Evolutionary conservation across 306 rosid species (phyloP), one percentile per base, ranked within the genome.

Genomic region (Prunus fruticosa): DNA sequence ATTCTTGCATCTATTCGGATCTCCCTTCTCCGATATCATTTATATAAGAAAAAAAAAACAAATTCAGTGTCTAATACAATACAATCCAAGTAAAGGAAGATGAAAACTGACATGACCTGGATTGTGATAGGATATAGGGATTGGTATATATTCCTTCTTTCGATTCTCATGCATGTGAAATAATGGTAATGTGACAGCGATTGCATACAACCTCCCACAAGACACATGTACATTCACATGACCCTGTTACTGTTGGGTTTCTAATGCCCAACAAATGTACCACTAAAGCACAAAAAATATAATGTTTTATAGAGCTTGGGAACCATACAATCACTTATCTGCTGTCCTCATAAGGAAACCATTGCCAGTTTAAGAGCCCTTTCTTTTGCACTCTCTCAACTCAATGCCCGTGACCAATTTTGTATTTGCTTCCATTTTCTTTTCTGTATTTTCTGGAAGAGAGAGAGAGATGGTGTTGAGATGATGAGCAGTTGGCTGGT

Each of bases 321-420:
- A 38, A 38, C 88, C 88, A 51, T 84, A 85, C 79, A 72, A 70
- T 27, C 68, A 56, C 77, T 67, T 64, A 41, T 10, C 75, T 78
- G 11, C 61, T 84, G 38, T 89, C 90, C 72, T 82, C 82, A 41
- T 23, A 57, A 67, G 67, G 46, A 20, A 62, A 54, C 77, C 23
- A 41, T 58, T 14, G 52, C 67, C 73, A 76, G 46, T 65, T 15
- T 8, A 65, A 72, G 79, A 67, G 72, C 43, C 83, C 72, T 76
- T 73, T 67, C 64, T 15, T 5, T 38, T 27, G 15, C 22, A 70
- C 82, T 9, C 28, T 2, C 49, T 70, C 38, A 13, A 14, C 34
- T 70, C 49, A 81, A 76, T 64, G 46, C 95, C 81, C 95, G 92
- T 88, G 95, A 90, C 71, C 87, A 54, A 53, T 10, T 63, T 49